phyloP scores from a whole-genome alignment of 371 early-diverging fungal genomes.

The Lichtheimia hyalospora region DNA sequence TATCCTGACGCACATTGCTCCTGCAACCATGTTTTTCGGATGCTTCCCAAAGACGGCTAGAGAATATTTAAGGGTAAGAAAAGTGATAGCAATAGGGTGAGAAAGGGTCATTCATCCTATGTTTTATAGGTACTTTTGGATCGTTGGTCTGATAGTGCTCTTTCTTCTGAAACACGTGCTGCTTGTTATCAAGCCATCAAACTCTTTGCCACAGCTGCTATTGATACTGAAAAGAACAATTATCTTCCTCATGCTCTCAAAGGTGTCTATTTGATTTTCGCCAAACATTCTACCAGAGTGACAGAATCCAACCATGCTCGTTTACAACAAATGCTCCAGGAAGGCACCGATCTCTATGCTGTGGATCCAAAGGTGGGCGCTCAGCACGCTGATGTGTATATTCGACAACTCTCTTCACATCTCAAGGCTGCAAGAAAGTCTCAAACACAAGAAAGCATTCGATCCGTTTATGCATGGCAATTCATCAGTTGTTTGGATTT shows the following conservation, averaged over 20 bases:
- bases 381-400: conserved; percentile 86
- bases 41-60: conserved; percentile 81
- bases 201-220: conserved; percentile 28
- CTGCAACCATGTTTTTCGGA: conserved; percentile 72
- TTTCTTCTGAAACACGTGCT: conserved; percentile 66
- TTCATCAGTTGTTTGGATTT: conserved; percentile 85
- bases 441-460: conserved; percentile 79
- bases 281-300: conserved; percentile 71
- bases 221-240: conserved; percentile 32
- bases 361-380: conserved; percentile 71
- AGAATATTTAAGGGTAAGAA: conserved; percentile 72
- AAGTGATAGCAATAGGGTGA: background rate
- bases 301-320: conserved; percentile 70
- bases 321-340: conserved; percentile 84
- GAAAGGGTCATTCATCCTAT: background rate
- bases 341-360: conserved; percentile 84
- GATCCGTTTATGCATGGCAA: conserved; percentile 92
- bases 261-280: conserved; percentile 80
- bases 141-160: conserved; percentile 63
- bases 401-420: conserved; percentile 88
- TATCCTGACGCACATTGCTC: conserved; percentile 74
- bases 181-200: conserved; percentile 47
- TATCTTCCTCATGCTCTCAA: conserved; percentile 58
- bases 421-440: conserved; percentile 81
- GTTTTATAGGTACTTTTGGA: conserved; percentile 48